Conservation (phyloP, 805 yeast genomes). For the Ogataea degrootiae region DNA sequence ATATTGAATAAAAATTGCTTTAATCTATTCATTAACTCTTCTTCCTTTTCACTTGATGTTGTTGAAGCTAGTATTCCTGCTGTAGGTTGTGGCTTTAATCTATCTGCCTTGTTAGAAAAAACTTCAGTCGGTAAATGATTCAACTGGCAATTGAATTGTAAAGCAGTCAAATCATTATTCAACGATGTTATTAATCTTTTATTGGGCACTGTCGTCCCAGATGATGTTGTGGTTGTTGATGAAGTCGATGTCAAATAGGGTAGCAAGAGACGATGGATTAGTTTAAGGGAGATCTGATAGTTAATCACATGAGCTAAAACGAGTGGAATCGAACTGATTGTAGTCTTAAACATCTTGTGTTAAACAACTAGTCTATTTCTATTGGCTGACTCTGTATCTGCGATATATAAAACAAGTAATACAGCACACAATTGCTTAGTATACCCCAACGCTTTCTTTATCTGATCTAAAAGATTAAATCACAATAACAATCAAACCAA, state of each 20-base stretch:
- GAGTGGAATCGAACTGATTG: slow-evolving; percentile 10
- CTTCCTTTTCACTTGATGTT: not conserved
- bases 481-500: too few species aligned
- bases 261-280: slow-evolving; percentile 12
- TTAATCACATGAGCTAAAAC: slow-evolving; percentile 11
- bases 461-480: too few species aligned
- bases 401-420: too few species aligned
- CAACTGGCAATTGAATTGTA: not conserved
- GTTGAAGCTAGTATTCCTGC: not conserved
- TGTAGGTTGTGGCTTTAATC: not conserved
- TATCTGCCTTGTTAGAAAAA: not conserved
- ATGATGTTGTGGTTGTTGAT: not conserved
- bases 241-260: slow-evolving; percentile 6
- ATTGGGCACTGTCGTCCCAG: not conserved
- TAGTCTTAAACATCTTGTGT: slow-evolving; percentile 5
- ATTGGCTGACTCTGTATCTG: too few species aligned
- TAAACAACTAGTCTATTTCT: not conserved
- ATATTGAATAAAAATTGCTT: slow-evolving; percentile 15
- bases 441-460: too few species aligned
- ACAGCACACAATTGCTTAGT: too few species aligned
- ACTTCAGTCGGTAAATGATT: too few species aligned
- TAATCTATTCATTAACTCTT: not conserved
- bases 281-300: slow-evolving; percentile 12
- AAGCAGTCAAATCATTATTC: slow-evolving; percentile 8
- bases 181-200: not conserved